Conservation (phyloP, 148 eudicot genomes). For the Vaccinium myrtillus region DNA sequence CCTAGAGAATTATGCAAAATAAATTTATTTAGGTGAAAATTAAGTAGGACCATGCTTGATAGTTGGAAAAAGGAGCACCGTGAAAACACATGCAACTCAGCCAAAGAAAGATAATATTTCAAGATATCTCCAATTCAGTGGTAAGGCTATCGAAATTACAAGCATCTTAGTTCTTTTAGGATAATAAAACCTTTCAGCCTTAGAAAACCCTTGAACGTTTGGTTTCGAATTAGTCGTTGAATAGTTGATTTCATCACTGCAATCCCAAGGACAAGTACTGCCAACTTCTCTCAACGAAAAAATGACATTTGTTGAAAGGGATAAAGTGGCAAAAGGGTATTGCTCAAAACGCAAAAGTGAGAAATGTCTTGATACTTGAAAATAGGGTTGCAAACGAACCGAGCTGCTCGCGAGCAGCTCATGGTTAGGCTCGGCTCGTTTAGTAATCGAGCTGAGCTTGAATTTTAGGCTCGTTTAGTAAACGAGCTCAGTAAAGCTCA, state of each 20-base stretch:
- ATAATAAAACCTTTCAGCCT: no score
- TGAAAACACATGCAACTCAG: not conserved
- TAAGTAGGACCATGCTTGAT: not conserved
- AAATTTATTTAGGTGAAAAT: not conserved
- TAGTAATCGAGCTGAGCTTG: no score
- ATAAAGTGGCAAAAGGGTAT: not conserved
- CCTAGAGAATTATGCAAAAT: conserved; percentile 4
- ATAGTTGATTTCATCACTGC: no score
- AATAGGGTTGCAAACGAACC: no score
- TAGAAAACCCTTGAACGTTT: no score
- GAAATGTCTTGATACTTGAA: not conserved
- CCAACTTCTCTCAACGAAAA: no score
- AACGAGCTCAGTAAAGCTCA: no score
- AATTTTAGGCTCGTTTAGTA: no score
- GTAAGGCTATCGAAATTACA: not conserved
- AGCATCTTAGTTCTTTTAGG: not conserved
- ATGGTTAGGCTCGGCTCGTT: no score
- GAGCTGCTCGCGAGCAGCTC: no score
- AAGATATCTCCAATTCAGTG: not conserved
- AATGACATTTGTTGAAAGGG: not conserved
- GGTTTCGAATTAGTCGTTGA: no score
- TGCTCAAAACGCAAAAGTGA: not conserved
- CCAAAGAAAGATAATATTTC: not conserved
- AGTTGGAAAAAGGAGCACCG: not conserved
- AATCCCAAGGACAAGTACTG: no score